Evolutionary conservation across 2,329 filamentous ascomycete genomes (phyloP), one percentile per base, ranked within the genome.

Genomic region (Emericellopsis atlantica): DNA sequence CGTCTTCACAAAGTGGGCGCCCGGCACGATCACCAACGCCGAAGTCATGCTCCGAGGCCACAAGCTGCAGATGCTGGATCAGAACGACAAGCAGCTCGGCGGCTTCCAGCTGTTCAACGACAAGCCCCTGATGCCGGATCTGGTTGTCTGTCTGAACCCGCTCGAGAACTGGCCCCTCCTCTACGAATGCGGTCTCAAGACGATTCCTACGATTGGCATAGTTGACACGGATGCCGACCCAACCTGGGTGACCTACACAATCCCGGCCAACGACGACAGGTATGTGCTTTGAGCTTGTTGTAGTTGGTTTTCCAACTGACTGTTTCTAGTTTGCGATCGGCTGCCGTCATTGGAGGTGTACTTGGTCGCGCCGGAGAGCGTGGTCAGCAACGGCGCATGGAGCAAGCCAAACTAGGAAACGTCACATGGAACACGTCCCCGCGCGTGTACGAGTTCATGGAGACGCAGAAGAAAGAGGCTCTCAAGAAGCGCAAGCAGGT

Each of bases 261-360:
- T 98, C 50, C 92, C 92, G 2, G 87, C 87, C 39, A 98, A 98
- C 59, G 92, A 98, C 56, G 92, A 98, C 70, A 88, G 81, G 82
- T 86, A 59, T 55, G 70, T 58, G 18, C 36, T 32, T 5, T 14
- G 14, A 31, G 33, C 33, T 29, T 11, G n/a, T 18, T 34, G 11
- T 36, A 14, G 22, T 18, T 32, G 26, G 21, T 5, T 18, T 18
- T 8, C 29, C 10, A 16, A 16, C 21, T 31, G 16, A 37, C 29
- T 5, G 8, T 5, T 39, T 24, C 10, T 14, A 94, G 88, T 75
- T 62, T 95, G 49, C 82, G 92, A 45, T 81, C 81, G 48, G 74
- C 88, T 39, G 77, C 82, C 50, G 72, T 95, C 45, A 85, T 98
- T 50, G 84, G 81, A 4, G 88, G 88, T 40, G 81, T 92, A 1